Evolutionary conservation across 2,329 filamentous ascomycete species (phyloP).

Genomic region (Paramyrothecium roridum): DNA sequence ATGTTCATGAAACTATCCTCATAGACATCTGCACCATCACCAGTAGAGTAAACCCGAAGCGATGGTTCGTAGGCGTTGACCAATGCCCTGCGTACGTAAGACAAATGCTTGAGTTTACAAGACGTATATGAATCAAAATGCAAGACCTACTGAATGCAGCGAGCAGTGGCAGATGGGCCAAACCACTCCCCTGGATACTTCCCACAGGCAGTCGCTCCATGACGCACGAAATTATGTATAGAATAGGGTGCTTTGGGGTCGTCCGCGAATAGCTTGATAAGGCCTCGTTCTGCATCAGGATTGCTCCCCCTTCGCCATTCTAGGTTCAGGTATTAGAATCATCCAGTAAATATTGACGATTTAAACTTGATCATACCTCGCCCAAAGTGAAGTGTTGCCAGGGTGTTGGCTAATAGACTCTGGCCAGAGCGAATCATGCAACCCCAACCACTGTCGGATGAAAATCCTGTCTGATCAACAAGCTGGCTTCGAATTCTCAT

Average conservation of each 20-base stretch:
- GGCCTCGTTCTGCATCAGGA: conserved; percentile 59
- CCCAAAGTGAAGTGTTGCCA: conserved; percentile 70
- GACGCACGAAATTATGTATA: conserved; percentile 88
- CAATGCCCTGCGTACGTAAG: conserved; percentile 60
- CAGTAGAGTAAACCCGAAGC: conserved; percentile 82
- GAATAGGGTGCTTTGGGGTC: conserved; percentile 84
- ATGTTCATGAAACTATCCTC: conserved; percentile 81
- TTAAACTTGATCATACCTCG: conserved; percentile 57
- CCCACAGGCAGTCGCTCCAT: conserved; percentile 82
- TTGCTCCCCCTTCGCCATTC: conserved; percentile 72
- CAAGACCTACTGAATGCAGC: conserved; percentile 78
- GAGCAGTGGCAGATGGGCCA: conserved; percentile 91
- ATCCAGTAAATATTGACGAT: background rate
- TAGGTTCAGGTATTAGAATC: conserved; percentile 16
- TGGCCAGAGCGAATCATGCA: conserved; percentile 99
- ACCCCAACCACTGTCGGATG: conserved; percentile 93
- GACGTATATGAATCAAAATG: background rate
- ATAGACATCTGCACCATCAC: conserved; percentile 88
- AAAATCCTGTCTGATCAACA: conserved; percentile 76
- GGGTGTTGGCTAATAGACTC: conserved; percentile 83
- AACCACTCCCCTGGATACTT: conserved; percentile 99
- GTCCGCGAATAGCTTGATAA: conserved; percentile 84
- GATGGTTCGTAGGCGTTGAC: conserved; percentile 62
- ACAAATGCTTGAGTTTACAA: no score
- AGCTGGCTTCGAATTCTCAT: conserved; percentile 82